Base-by-base conservation (phyloP, 2,329 filamentous ascomycete genomes). In the Dactylellina parvicollis region DNA sequence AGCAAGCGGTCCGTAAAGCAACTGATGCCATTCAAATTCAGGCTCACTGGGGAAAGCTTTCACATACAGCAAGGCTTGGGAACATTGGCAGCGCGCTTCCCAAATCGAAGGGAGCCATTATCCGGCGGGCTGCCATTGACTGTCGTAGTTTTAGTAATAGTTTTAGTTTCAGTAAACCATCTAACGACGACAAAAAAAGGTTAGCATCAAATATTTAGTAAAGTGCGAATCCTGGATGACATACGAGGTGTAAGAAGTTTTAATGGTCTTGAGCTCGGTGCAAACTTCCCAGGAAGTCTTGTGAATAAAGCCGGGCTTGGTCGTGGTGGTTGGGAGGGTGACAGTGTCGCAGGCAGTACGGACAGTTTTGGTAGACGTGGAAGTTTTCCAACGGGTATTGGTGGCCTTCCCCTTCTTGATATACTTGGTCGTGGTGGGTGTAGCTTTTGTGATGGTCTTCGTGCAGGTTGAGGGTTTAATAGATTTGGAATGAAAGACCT, bases 31-130 rank as follows among this genome's bases (percentile, higher is more conserved):
- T n/a, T n/a, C n/a, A n/a, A n/a, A n/a, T n/a, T n/a, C n/a, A n/a
- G n/a, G n/a, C 38, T 47, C 5, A 7, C 3, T 47, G 20, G 8
- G 8, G 4, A 32, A 4, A 8, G 14, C 9, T n/a, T 30, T 14
- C 32, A 54, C 50, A 40, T 24, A 55, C 50, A 55, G 50, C 50
- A 55, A 4, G 50, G 8, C 28, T 55, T 55, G 10, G 50, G 50
- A 18, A 55, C 36, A 3, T 54, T 47, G 3, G 20, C 14, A 14
- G 44, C 44, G 5, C 30, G n/a, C n/a, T n/a, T n/a, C n/a, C n/a
- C n/a, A n/a, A n/a, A n/a, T n/a, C n/a, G n/a, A n/a, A n/a, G n/a
- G n/a, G n/a, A n/a, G n/a, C n/a, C n/a, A n/a, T n/a, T n/a, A n/a
- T n/a, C n/a, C n/a, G n/a, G n/a, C n/a, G n/a, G n/a, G n/a, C n/a